Evolutionary conservation across 371 early-diverging fungal genomes (phyloP).

Genomic region (Umbelopsis sp.): DNA sequence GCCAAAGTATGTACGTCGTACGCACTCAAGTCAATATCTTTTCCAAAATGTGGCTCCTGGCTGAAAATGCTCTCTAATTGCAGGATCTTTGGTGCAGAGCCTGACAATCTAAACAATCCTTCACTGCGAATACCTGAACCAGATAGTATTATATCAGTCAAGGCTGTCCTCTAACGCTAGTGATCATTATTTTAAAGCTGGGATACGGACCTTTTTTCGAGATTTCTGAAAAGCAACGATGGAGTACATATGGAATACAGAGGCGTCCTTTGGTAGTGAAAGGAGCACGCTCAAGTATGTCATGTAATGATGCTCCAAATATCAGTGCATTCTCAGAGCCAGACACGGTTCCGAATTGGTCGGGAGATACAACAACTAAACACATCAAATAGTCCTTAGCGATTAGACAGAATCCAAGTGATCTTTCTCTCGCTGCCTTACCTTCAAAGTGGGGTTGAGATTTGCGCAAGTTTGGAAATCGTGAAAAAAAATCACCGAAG

Average conservation of each 20-base stretch:
- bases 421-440: neutral
- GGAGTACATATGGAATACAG: constrained; percentile 44
- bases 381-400: neutral
- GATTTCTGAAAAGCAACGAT: constrained; percentile 46
- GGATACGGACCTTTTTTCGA: constrained; percentile 21
- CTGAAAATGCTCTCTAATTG: neutral
- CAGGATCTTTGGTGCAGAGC: constrained; percentile 9
- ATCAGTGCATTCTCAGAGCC: neutral
- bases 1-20: constrained; percentile 12
- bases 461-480: constrained; percentile 6
- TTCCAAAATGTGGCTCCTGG: neutral
- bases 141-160: too few species aligned
- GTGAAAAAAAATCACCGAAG: constrained; percentile 1
- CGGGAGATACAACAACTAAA: neutral
- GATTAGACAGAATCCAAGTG: too few species aligned
- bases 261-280: constrained; percentile 23
- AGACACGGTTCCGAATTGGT: neutral
- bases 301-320: constrained; percentile 1
- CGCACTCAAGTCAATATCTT: constrained; percentile 5
- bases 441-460: constrained; percentile 6
- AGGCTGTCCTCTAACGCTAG: neutral
- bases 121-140: neutral
- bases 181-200: neutral
- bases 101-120: constrained; percentile 7
- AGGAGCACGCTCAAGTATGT: neutral